phyloP scores from a whole-genome alignment of 768 basidiomycete species.

The Rhodotorula paludigena region DNA sequence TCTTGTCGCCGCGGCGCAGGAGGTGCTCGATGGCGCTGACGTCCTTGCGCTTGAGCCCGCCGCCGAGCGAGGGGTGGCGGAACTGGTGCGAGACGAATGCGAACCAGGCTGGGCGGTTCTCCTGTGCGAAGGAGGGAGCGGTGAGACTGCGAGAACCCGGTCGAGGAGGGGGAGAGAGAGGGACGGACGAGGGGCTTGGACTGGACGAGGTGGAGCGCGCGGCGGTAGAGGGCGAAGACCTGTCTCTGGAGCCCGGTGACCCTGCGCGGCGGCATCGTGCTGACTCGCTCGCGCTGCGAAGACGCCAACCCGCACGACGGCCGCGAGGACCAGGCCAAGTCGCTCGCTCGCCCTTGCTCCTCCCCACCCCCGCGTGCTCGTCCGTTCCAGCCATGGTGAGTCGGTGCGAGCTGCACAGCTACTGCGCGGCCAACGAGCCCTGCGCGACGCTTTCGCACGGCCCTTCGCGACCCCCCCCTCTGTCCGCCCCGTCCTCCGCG shows the following conservation, averaged over 20 bases:
- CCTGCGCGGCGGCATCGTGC: neutral
- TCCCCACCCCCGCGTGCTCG: neutral
- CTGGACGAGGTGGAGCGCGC: constrained; percentile 34
- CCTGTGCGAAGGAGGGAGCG: constrained; percentile 12
- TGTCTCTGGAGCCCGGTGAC: constrained; percentile 37
- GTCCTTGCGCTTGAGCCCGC: constrained; percentile 35
- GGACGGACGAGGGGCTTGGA: constrained; percentile 38
- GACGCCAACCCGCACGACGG: too few relatives aligned
- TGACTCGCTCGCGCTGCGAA: too few relatives aligned
- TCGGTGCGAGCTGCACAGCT: neutral
- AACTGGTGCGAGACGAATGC: constrained; percentile 40
- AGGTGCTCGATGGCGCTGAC: constrained; percentile 40
- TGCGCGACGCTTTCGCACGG: neutral
- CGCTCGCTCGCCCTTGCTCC: neutral
- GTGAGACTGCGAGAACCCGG: neutral
- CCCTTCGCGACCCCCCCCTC: neutral
- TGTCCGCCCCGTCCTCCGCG: neutral
- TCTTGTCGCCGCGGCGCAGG: constrained; percentile 38
- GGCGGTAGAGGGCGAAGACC: constrained; percentile 33
- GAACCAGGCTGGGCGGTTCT: constrained; percentile 39
- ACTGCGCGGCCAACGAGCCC: neutral
- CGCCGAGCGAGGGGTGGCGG: constrained; percentile 34
- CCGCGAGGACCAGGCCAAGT: neutral
- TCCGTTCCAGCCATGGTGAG: neutral
- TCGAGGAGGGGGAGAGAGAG: neutral